Percentiles rank a stretch among this genome's conserved stretches.
phyloP scores from a whole-genome alignment of 2,329 filamentous ascomycete genomes.

The Fusarium burgessii region DNA sequence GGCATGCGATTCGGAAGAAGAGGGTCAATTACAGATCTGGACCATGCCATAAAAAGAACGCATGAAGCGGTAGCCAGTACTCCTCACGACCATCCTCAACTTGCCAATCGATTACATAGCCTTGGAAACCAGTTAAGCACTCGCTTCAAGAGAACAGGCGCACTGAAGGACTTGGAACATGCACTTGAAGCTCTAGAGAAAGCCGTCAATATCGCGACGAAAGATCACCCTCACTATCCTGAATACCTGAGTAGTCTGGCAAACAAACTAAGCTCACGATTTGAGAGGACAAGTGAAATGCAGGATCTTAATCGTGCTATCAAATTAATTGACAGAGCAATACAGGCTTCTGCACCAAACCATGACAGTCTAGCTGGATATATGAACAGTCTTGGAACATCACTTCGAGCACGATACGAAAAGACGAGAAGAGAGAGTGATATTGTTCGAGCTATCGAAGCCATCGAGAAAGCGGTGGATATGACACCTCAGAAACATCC shows the following conservation, averaged over 20 bases:
- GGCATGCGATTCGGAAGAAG: not conserved
- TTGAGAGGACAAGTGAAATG: accelerated
- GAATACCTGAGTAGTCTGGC: not conserved
- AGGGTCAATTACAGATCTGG: not conserved
- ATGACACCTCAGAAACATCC: not conserved
- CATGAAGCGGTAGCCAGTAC: not conserved
- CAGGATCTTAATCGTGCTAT: not conserved
- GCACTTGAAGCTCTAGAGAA: not conserved
- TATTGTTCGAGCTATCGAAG: not conserved
- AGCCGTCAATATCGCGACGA: accelerated
- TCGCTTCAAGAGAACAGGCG: not conserved
- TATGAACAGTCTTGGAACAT: not conserved
- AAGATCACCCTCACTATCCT: not conserved
- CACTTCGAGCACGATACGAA: not conserved
- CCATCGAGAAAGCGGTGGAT: not conserved
- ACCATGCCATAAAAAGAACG: not conserved
- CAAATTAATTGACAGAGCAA: not conserved
- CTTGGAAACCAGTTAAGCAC: not conserved
- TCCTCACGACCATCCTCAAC: not conserved
- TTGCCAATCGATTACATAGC: not conserved
- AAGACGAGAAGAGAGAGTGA: not conserved
- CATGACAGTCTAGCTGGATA: not conserved
- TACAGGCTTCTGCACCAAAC: accelerated
- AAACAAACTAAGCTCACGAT: not conserved
- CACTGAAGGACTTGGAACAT: not conserved